Evolutionary conservation across 2,329 filamentous ascomycete species (phyloP).

Genomic region (Sporothrix globosa): DNA sequence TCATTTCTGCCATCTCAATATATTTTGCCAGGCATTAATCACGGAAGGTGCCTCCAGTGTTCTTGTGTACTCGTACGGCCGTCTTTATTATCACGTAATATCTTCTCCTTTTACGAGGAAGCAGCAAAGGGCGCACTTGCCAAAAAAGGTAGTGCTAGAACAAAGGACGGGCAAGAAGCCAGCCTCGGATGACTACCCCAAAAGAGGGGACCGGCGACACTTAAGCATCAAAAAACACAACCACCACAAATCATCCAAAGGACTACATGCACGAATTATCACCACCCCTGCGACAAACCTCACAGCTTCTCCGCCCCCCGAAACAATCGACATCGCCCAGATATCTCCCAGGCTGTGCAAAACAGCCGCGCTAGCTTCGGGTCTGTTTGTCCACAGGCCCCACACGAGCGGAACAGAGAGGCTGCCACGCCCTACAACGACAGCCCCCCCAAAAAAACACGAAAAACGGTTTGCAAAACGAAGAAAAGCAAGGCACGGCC

Average conservation of each 20-base stretch:
- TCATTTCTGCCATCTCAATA: slow-evolving; percentile 18
- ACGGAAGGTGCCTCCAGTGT: slow-evolving; percentile 14
- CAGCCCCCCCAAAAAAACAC: slow-evolving; percentile 15
- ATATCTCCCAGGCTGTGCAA: slow-evolving; percentile 14
- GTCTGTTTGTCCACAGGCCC: slow-evolving; percentile 9
- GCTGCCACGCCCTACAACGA: background rate
- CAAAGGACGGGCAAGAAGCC: slow-evolving; percentile 16
- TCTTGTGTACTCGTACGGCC: background rate
- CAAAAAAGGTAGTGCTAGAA: background rate
- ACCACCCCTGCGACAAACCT: slow-evolving; percentile 15
- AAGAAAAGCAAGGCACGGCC: slow-evolving; percentile 1
- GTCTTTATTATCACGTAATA: slow-evolving; percentile 21
- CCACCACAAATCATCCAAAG: background rate
- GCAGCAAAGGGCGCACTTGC: background rate
- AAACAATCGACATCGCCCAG: slow-evolving; percentile 12
- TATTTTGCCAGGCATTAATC: slow-evolving; percentile 3
- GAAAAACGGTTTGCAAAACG: background rate
- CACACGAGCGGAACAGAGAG: slow-evolving; percentile 3
- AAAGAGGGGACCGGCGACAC: background rate
- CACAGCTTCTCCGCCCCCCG: background rate
- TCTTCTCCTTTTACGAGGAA: background rate
- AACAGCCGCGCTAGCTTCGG: slow-evolving; percentile 24
- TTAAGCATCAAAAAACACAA: background rate
- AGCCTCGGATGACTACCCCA: background rate
- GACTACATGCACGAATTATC: background rate